Conservation (phyloP, 1,284 basidiomycete genomes). For the Moesziomyces sp. region DNA sequence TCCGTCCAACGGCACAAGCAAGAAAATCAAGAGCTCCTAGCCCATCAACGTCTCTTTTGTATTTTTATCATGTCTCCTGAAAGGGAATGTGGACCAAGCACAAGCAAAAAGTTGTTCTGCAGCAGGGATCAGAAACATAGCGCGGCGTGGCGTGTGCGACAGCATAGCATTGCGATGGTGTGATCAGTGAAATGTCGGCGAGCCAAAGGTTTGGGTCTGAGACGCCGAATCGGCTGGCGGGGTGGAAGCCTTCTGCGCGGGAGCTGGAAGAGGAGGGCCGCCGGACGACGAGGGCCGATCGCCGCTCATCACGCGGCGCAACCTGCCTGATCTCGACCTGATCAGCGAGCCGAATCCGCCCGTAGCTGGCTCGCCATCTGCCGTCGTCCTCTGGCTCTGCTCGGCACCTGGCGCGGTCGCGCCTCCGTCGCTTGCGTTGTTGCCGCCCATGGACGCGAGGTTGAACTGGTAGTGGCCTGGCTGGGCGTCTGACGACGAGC, state of each 20-base stretch:
- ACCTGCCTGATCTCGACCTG: constrained; percentile 16
- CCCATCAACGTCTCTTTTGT: too few relatives aligned
- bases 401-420: background rate
- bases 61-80: too few relatives aligned
- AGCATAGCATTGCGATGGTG: too few relatives aligned
- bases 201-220: too few relatives aligned
- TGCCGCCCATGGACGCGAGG: constrained; percentile 1
- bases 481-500: constrained; percentile 5
- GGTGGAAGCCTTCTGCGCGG: background rate
- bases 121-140: too few relatives aligned
- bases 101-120: too few relatives aligned
- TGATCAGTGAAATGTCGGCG: too few relatives aligned
- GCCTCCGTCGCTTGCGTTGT: background rate
- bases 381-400: background rate
- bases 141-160: too few relatives aligned
- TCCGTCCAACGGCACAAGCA: constrained; percentile 7
- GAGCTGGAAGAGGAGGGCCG: background rate
- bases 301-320: constrained; percentile 4
- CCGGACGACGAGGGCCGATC: constrained; percentile 1
- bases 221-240: background rate
- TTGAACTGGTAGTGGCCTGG: constrained; percentile 36
- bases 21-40: constrained; percentile 35
- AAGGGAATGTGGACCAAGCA: too few relatives aligned
- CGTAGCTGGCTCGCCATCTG: background rate
- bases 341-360: constrained; percentile 9